A percentile compares a stretch with the other conserved stretches of the same genome.
Conservation (phyloP, 495 filamentous ascomycete genomes). For the Penicillium steckii region DNA sequence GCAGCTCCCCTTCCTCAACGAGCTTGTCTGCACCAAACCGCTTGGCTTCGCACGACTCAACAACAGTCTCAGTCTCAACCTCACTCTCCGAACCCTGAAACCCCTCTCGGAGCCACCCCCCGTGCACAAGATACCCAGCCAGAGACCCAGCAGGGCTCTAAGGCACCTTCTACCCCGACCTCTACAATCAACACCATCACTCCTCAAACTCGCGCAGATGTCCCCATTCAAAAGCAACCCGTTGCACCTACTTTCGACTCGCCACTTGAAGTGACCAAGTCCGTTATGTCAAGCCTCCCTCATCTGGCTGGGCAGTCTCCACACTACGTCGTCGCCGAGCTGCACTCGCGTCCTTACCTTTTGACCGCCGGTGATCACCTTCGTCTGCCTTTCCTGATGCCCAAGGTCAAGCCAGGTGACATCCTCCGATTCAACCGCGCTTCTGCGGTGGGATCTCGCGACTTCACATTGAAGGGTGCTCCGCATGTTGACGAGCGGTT, state of each 20-base stretch:
- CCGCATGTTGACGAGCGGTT: slow-evolving; percentile 77
- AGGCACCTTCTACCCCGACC: slow-evolving; percentile 12
- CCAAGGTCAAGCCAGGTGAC: slow-evolving; percentile 77
- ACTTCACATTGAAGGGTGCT: slow-evolving; percentile 80
- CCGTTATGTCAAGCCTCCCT: slow-evolving; percentile 68
- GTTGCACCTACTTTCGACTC: slow-evolving; percentile 34
- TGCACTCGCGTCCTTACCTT: slow-evolving; percentile 88
- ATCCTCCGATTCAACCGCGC: slow-evolving; percentile 84
- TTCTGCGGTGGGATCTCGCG: slow-evolving; percentile 73
- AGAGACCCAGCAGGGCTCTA: slow-evolving; percentile 6
- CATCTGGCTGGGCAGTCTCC: slow-evolving; percentile 72
- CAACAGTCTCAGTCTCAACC: slow-evolving; percentile 18
- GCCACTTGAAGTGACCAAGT: slow-evolving; percentile 48
- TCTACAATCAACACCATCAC: slow-evolving; percentile 14
- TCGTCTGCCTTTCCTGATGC: slow-evolving; percentile 94
- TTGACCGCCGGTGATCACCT: slow-evolving; percentile 81
- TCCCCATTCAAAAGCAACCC: slow-evolving; percentile 34
- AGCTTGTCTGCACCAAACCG: slow-evolving; percentile 28
- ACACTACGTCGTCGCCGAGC: slow-evolving; percentile 84
- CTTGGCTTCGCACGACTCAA: slow-evolving; percentile 21
- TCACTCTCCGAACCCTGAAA: slow-evolving; percentile 24
- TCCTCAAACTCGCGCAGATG: slow-evolving; percentile 19
- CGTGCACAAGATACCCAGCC: slow-evolving; percentile 25
- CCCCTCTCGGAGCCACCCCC: slow-evolving; percentile 30
- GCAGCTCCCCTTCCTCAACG: slow-evolving; percentile 38